Conservation (phyloP, 1,284 basidiomycete species). For the Boletus putidus region DNA sequence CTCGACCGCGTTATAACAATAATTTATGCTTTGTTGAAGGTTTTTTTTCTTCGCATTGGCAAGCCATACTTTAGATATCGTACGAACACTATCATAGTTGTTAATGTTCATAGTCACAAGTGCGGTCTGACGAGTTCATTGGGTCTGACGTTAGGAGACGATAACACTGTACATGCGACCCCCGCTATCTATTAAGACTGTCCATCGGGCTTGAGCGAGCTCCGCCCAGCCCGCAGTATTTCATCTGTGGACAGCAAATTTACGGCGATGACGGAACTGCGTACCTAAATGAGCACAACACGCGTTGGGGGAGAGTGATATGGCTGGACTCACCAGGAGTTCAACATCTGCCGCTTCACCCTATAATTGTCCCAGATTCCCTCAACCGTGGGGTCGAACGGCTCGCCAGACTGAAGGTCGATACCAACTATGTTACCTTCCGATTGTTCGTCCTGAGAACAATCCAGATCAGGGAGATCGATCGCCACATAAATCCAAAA, state of each 20-base stretch:
- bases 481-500: conserved; percentile 10
- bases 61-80: conserved; percentile 22
- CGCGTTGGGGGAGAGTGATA: conserved; percentile 16
- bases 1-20: conserved; percentile 25
- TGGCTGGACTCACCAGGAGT: conserved; percentile 73
- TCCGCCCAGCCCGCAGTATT: conserved; percentile 91
- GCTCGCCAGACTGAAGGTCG: conserved; percentile 92
- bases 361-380: conserved; percentile 99
- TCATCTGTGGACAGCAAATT: conserved; percentile 96
- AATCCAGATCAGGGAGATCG: conserved; percentile 15
- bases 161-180: conserved; percentile 25
- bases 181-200: conserved; percentile 48
- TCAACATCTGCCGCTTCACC: conserved; percentile 98
- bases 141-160: conserved; percentile 22
- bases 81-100: conserved; percentile 35
- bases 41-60: conserved; percentile 9
- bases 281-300: conserved; percentile 26
- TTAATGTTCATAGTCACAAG: conserved; percentile 39
- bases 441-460: conserved; percentile 80
- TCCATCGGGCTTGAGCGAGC: conserved; percentile 81
- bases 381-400: conserved; percentile 92
- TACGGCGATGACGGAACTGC: conserved; percentile 94
- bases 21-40: conserved; percentile 31
- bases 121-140: conserved; percentile 17
- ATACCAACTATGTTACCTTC: conserved; percentile 91